These are phyloP conservation scores for Cystobasidium tubakii DNA, from an alignment of 768 basidiomycete species.

Conservation along the genomic window DNA sequence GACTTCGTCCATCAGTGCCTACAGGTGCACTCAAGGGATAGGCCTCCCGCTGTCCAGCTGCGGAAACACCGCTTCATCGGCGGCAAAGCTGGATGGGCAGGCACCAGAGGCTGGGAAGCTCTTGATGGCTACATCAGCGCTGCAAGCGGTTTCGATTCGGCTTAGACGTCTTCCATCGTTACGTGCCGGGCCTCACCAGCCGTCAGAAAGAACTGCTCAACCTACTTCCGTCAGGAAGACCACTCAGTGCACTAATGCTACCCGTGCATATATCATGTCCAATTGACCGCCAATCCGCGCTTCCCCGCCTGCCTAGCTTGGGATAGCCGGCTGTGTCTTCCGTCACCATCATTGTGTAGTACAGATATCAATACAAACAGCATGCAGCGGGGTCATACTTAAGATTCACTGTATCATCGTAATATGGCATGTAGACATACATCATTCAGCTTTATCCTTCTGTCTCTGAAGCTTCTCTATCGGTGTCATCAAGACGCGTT, in stretches of 20 bases:
- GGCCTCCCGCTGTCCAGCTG: slow-evolving; percentile 81
- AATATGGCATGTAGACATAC: not conserved
- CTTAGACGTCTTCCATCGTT: too few species aligned
- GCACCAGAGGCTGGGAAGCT: slow-evolving; percentile 31
- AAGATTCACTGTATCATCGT: not conserved
- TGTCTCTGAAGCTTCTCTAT: too few species aligned
- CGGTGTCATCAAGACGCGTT: too few species aligned
- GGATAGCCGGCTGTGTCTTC: too few species aligned
- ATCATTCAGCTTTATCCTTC: not conserved
- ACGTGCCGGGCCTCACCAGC: too few species aligned
- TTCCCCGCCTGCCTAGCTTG: not conserved
- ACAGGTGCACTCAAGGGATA: slow-evolving; percentile 65
- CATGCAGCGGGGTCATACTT: not conserved
- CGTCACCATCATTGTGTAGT: not conserved
- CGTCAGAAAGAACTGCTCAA: too few species aligned
- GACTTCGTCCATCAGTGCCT: slow-evolving; percentile 77
- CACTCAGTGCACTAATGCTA: too few species aligned
- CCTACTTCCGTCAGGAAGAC: too few species aligned
- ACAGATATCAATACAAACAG: not conserved
- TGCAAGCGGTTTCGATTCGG: slow-evolving; percentile 5
- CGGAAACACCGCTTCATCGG: slow-evolving; percentile 72
- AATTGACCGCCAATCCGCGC: not conserved
- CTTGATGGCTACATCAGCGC: not conserved
- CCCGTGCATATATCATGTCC: too few species aligned
- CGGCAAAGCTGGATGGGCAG: slow-evolving; percentile 69